phyloP scores from a whole-genome alignment of 202 grass and related monocot species.

The Dendrocalamus latiflorus region DNA sequence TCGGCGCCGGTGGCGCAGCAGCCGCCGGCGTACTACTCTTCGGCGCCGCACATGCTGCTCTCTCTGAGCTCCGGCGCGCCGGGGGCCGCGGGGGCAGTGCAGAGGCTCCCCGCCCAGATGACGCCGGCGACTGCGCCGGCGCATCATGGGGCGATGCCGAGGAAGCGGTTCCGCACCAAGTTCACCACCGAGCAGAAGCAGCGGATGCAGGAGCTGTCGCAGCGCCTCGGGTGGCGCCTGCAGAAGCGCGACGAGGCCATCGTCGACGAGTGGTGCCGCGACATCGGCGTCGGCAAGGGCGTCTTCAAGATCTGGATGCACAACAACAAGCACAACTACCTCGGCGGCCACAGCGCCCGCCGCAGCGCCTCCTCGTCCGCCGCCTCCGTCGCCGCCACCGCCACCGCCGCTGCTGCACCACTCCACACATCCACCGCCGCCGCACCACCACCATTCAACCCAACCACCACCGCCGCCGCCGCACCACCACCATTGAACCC shows the following conservation, averaged over 20 bases:
- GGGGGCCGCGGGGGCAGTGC: not conserved
- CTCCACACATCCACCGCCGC: not conserved
- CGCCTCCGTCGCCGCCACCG: not conserved
- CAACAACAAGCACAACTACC: constrained; percentile 89
- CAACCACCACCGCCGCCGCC: no score
- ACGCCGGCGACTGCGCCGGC: constrained; percentile 21
- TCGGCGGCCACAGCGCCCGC: constrained; percentile 30
- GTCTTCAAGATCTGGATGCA: constrained; percentile 97
- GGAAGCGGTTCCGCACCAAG: constrained; percentile 83
- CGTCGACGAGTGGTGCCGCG: constrained; percentile 76
- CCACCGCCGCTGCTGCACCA: not conserved
- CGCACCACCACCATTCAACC: constrained; percentile 3
- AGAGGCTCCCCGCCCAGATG: constrained; percentile 19
- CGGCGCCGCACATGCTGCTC: constrained; percentile 82
- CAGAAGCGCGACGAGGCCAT: constrained; percentile 82
- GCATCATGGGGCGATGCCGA: not conserved
- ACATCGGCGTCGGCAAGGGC: constrained; percentile 76
- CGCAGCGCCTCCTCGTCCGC: not conserved
- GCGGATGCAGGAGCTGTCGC: constrained; percentile 84
- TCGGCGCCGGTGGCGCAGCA: constrained; percentile 37
- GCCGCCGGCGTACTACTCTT: constrained; percentile 39
- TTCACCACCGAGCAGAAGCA: constrained; percentile 94
- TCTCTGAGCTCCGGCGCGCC: constrained; percentile 61
- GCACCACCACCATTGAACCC: no score
- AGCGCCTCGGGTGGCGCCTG: constrained; percentile 86